A percentile compares a stretch with the other conserved stretches of the same genome.
These are phyloP conservation scores for Xylariaceae sp. DNA, from an alignment of 2,329 filamentous ascomycete species.

Conservation along the genomic window DNA sequence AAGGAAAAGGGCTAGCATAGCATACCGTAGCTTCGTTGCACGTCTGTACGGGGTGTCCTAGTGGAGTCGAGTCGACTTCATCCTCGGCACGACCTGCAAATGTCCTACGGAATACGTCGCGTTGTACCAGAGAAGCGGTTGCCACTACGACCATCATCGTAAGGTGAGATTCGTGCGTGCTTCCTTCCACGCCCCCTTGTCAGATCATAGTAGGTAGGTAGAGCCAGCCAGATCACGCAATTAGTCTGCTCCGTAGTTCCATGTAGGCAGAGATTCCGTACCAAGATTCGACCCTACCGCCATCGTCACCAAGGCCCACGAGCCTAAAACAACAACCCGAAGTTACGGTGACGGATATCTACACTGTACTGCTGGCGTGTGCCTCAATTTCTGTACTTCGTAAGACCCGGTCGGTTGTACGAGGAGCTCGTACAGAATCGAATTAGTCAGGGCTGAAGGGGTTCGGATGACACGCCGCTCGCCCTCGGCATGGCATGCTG, in stretches of 20 bases:
- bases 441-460: constrained; percentile 14
- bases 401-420: background rate
- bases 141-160: background rate
- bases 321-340: background rate
- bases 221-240: constrained; percentile 7
- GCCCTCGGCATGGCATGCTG: constrained; percentile 16
- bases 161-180: constrained; percentile 2
- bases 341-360: background rate
- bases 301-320: background rate
- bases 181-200: constrained; percentile 8
- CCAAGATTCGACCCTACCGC: background rate
- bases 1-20: background rate
- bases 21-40: background rate
- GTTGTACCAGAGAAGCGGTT: background rate
- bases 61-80: background rate
- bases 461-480: constrained; percentile 5
- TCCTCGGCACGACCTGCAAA: constrained; percentile 6
- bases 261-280: background rate
- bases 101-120: constrained; percentile 4
- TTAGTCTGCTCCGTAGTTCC: background rate
- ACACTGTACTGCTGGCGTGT: background rate
- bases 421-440: background rate
- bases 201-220: constrained; percentile 2
- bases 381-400: background rate
- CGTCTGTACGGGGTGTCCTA: too few relatives aligned